These are phyloP conservation scores for Hygrophoropsis aurantiaca DNA, from an alignment of 768 basidiomycete species.

Conservation along the genomic window DNA sequence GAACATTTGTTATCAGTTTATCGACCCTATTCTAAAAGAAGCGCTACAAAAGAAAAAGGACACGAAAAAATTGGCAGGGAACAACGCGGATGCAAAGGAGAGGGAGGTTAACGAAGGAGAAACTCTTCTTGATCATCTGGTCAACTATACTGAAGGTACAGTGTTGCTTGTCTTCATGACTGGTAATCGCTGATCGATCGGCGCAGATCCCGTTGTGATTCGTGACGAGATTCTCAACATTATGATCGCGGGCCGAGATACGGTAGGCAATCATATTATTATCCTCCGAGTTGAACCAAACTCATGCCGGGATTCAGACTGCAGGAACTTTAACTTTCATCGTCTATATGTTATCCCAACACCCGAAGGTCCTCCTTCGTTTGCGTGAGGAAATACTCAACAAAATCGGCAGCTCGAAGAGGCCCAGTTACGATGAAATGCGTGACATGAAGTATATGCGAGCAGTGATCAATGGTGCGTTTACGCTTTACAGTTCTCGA, in stretches of 20 bases:
- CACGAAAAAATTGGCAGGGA: conserved; percentile 10
- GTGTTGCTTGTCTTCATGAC: neutral
- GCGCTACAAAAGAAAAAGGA: conserved; percentile 37
- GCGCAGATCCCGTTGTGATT: conserved; percentile 20
- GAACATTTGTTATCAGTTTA: conserved; percentile 43
- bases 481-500: neutral
- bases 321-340: conserved; percentile 34
- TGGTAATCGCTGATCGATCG: conserved; percentile 3
- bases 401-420: conserved; percentile 46
- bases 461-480: conserved; percentile 62
- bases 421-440: conserved; percentile 57
- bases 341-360: conserved; percentile 48
- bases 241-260: conserved; percentile 41
- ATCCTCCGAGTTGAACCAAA: neutral
- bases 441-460: conserved; percentile 62
- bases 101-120: conserved; percentile 38
- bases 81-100: conserved; percentile 11
- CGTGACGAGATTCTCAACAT: conserved; percentile 27
- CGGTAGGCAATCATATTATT: conserved; percentile 24
- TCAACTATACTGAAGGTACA: conserved; percentile 54
- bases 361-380: conserved; percentile 46
- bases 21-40: conserved; percentile 47
- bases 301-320: conserved; percentile 16
- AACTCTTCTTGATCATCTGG: conserved; percentile 51
- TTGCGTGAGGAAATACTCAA: conserved; percentile 57